Conservation (phyloP, 441 rosid species). For the Daphne laureola region DNA sequence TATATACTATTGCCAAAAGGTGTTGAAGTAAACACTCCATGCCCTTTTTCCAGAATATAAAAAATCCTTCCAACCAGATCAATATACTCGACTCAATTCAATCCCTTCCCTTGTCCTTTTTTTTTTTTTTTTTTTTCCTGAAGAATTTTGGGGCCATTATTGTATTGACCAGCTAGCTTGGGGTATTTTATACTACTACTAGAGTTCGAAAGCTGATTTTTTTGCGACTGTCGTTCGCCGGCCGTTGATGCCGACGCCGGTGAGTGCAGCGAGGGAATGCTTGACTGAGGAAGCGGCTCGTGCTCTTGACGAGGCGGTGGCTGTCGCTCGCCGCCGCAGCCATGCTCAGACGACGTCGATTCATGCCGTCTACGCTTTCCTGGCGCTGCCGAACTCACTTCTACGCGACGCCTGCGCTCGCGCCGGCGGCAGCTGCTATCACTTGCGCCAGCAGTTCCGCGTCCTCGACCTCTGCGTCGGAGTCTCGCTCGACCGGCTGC, state of each 20-base stretch:
- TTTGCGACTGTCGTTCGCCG: slow-evolving; percentile 13
- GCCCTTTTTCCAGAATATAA: slow-evolving; percentile 3
- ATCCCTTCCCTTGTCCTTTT: neutral
- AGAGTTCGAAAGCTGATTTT: neutral
- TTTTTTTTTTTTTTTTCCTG: too few species aligned
- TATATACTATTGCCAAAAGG: slow-evolving; percentile 26
- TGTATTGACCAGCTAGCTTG: neutral
- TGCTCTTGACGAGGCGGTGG: slow-evolving; percentile 69
- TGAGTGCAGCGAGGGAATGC: slow-evolving; percentile 59
- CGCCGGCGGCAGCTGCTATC: slow-evolving; percentile 38
- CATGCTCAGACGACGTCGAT: slow-evolving; percentile 85
- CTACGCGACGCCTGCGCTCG: slow-evolving; percentile 81
- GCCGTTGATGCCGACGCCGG: slow-evolving; percentile 81
- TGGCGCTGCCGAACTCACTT: slow-evolving; percentile 52
- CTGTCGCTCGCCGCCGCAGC: slow-evolving; percentile 67
- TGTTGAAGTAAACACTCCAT: slow-evolving; percentile 15
- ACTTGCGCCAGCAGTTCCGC: slow-evolving; percentile 59
- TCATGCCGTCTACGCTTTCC: slow-evolving; percentile 70
- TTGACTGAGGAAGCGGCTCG: slow-evolving; percentile 73
- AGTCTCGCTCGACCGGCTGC: slow-evolving; percentile 73
- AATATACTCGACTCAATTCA: neutral
- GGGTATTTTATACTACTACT: neutral
- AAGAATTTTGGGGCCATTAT: neutral
- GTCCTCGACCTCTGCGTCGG: slow-evolving; percentile 76
- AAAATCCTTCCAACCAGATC: slow-evolving; percentile 7